Percentiles rank a stretch among this genome's conserved stretches.
phyloP scores from a whole-genome alignment of 2,329 filamentous ascomycete genomes.

The Emericellopsis atlantica region DNA sequence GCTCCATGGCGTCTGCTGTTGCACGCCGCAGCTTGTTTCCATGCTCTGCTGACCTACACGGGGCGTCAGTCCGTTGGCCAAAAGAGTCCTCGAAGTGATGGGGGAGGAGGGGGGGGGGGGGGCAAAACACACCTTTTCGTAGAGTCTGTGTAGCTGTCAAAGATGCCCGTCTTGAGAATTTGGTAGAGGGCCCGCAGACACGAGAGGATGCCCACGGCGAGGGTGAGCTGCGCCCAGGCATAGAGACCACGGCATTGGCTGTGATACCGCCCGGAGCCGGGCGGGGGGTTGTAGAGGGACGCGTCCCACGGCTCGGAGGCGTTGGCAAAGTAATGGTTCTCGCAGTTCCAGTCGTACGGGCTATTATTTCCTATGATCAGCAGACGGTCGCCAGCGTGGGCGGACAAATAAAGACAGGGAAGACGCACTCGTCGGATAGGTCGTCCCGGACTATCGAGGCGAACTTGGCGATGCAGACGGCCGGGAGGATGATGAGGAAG shows the following conservation, averaged over 20 bases:
- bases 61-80: no score
- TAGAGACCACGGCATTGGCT: background rate
- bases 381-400: background rate
- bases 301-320: background rate
- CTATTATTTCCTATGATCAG: background rate
- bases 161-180: background rate
- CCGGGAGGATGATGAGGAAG: background rate
- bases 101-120: no score
- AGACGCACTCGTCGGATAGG: constrained; percentile 1
- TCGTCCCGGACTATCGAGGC: background rate
- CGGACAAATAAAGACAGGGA: no score
- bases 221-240: background rate
- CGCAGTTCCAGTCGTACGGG: background rate
- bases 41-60: no score
- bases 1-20: no score
- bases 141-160: no score
- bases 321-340: background rate
- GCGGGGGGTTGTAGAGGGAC: background rate
- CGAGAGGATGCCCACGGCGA: background rate
- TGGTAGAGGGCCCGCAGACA: background rate
- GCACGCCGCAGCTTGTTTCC: no score
- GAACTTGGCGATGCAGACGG: background rate
- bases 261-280: background rate
- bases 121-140: no score
- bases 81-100: no score